Conservation (phyloP, 2,329 filamentous ascomycete genomes). For the Calycina herbarum region DNA sequence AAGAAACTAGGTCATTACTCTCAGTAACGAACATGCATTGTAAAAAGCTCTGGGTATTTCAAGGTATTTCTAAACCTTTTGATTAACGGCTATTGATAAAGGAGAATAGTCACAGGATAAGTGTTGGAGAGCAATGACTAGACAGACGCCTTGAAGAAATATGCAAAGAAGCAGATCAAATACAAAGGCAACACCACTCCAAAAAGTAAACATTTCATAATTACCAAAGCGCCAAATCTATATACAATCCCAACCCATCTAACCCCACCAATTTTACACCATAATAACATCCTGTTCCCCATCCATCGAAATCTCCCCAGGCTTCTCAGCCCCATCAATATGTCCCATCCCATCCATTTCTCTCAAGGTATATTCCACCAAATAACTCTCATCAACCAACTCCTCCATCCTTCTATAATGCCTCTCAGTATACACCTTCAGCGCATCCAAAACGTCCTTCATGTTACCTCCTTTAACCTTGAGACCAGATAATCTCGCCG, state of each 20-base stretch:
- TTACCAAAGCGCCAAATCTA: not conserved
- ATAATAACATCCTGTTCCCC: constrained; percentile 27
- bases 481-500: constrained; percentile 71
- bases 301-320: constrained; percentile 17
- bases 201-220: not conserved
- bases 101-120: no score
- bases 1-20: no score
- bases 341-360: constrained; percentile 72
- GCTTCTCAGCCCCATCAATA: constrained; percentile 19
- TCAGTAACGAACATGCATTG: no score
- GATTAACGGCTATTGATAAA: no score
- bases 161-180: no score
- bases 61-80: no score
- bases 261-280: constrained; percentile 17
- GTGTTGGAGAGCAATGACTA: no score
- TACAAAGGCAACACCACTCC: no score
- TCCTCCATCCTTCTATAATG: constrained; percentile 91
- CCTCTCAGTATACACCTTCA: constrained; percentile 87
- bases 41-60: no score
- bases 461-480: constrained; percentile 63
- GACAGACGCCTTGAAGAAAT: no score
- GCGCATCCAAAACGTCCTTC: constrained; percentile 82
- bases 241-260: not conserved
- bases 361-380: constrained; percentile 88
- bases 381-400: constrained; percentile 87